A percentile compares a stretch with the other conserved stretches of the same genome.
Conservation (phyloP, 192 early-diverging fungal species). For the Chytriomyces confervae region DNA sequence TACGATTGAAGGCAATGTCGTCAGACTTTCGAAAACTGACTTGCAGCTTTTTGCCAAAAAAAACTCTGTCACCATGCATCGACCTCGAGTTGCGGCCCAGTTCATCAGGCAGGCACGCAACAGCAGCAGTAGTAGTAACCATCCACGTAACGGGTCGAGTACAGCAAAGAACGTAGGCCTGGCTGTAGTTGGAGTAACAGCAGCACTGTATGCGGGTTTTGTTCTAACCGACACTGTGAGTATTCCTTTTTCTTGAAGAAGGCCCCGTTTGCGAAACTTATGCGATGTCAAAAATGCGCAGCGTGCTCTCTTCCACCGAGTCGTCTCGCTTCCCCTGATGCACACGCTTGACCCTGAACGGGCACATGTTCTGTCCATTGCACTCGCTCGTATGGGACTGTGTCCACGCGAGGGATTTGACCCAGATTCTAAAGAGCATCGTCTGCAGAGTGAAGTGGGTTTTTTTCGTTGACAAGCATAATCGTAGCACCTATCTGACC, state of each 20-base stretch:
- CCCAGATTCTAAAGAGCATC: conserved; percentile 52
- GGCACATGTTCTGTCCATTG: conserved; percentile 74
- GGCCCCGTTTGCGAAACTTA: too few species aligned
- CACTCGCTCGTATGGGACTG: conserved; percentile 64
- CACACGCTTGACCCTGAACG: conserved; percentile 76
- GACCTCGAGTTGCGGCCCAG: too few species aligned
- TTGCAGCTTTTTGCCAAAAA: too few species aligned
- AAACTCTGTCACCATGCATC: too few species aligned
- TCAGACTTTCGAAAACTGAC: too few species aligned
- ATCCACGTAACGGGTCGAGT: neutral
- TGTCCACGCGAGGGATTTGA: conserved; percentile 63
- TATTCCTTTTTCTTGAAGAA: too few species aligned
- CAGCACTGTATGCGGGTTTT: conserved; percentile 45
- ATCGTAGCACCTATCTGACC: neutral
- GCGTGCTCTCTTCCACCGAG: conserved; percentile 74
- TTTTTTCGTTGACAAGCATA: neutral
- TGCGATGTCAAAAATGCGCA: too few species aligned
- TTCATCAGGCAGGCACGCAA: too few species aligned
- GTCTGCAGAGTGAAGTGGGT: conserved; percentile 58
- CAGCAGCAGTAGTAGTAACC: neutral
- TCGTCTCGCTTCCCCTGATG: conserved; percentile 70
- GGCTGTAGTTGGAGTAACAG: neutral
- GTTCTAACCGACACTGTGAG: conserved; percentile 60
- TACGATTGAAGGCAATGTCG: too few species aligned
- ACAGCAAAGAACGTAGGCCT: neutral